Evolutionary conservation across 2,329 filamentous ascomycete species (phyloP), one percentile per base, ranked within the genome.

Genomic region (Mycogone perniciosa): DNA sequence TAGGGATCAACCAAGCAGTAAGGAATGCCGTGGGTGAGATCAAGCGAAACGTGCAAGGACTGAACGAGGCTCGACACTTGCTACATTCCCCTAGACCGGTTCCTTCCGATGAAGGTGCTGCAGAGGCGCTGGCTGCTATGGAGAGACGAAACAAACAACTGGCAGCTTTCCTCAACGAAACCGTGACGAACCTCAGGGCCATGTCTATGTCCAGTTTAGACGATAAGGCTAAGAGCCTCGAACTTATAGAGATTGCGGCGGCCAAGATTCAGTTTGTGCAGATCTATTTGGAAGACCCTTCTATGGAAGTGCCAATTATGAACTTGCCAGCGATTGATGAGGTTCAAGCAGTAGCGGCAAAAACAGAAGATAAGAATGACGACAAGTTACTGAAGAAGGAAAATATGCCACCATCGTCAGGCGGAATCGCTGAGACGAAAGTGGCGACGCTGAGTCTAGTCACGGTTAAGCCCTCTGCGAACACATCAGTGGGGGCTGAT

Each of bases 21-120:
- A 80, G 88, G n/a, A 87, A 88, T 58, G 88, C 88, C 13, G 79
- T 93, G 62, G 85, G 84, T 7, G 89, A 95, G 67, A 85, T 92
- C 45, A 80, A 81, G 53, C 86, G 86, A 60, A 90, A 89, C 57
- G 81, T 91, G 57, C 80, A 86, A 60, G 79, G 77, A 31, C 74
- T 86, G 31, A 84, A 88, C 56, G 79, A 81, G 51, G 72, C 75
- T 2, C 71, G 76, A 31, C 73, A 69, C 31, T 65, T 69, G 10
- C 68, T 71, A 26, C 69, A 68, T 46, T 64, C 67, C 6, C 62
- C 66, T 8, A 67, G 64, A 40, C 64, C 67, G 38, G 56, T 69
- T 1, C 63, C 72, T 26, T 60, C 59, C 3, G 69, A 73, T 10
- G 62, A 67, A 56, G 63, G 62, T 46, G 58, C 61, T 7, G 56